phyloP scores from a whole-genome alignment of 2,329 filamentous ascomycete genomes.

The Dactylellina cionopaga region DNA sequence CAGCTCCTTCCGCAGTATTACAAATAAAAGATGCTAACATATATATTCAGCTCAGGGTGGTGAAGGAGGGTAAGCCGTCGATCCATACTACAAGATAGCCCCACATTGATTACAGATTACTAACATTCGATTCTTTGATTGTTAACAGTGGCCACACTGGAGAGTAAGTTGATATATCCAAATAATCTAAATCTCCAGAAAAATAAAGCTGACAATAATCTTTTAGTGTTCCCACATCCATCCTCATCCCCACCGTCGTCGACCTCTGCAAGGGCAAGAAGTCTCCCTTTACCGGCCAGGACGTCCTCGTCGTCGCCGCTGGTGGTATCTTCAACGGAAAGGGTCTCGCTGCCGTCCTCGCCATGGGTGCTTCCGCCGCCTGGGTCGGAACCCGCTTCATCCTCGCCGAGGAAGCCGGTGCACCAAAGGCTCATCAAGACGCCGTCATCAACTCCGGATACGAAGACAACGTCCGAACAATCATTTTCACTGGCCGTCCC shows the following conservation, averaged over 20 bases:
- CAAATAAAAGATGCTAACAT: too few species aligned
- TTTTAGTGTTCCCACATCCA: conserved; percentile 76
- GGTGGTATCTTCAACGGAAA: conserved; percentile 95
- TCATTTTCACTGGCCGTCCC: conserved; percentile 98
- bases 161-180: conserved; percentile 63
- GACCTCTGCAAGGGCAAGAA: conserved; percentile 81
- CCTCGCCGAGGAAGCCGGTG: conserved; percentile 90
- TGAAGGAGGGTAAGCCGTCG: conserved; percentile 75
- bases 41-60: conserved; percentile 98
- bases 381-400: conserved; percentile 99
- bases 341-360: conserved; percentile 86
- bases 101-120: background rate
- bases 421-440: conserved; percentile 92
- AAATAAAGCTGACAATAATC: background rate
- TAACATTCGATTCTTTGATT: background rate
- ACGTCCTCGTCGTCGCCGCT: conserved; percentile 90
- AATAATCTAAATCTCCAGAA: background rate
- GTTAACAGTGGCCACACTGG: conserved; percentile 78
- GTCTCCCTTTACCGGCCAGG: conserved; percentile 84
- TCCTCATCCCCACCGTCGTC: conserved; percentile 92
- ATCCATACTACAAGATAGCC: background rate
- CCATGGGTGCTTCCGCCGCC: conserved; percentile 89
- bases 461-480: conserved; percentile 94
- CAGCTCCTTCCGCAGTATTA: too few species aligned
- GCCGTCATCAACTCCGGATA: conserved; percentile 89